Evolutionary conservation across 2,329 filamentous ascomycete genomes (phyloP), one percentile per base, ranked within the genome.

Genomic region (Fusarium verticillioides): DNA sequence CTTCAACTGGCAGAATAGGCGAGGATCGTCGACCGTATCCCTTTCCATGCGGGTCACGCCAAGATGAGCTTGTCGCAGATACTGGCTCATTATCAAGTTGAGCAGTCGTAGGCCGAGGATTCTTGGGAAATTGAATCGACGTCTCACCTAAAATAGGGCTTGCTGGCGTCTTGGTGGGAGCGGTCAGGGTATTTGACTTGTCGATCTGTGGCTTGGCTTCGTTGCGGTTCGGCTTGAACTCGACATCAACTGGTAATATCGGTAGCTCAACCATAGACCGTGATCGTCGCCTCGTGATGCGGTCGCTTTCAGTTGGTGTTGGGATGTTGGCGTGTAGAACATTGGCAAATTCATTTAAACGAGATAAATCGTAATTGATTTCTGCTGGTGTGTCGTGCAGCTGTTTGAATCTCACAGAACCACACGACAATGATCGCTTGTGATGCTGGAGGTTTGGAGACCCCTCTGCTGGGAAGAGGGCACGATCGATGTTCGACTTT

Each of bases 331-430:
- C 69, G 21, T 64, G 58, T 34, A 70, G 26, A 26, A 57, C 42
- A 49, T 58, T 75, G 47, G 64, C 69, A 42, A 73, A 56, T 67
- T 87, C 80, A 66, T 88, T 89, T 6, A 87, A 85, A 10, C 84
- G 81, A 23, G 87, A 82, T 21, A 85, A 79, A 43, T 78, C 65
- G 11, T 82, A 74, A 21, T 80, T 75, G 63, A 81, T 86, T 2
- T 85, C 81, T 23, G 82, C 79, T 11, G 87, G 87, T n/a, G 89
- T 82, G 28, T 87, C 85, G 11, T 87, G 87, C 9, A 85, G 86
- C 73, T 85, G 87, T 58, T 84, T 83, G 19, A 78, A 82, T 10
- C 80, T 75, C 34, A 87, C 75, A 4, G 87, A 87, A 21, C 85
- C 84, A 12, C 81, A 83, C 2, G 89, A 90, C 74, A 85, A 86